Evolutionary conservation across 2,329 filamentous ascomycete genomes (phyloP).

Genomic region (Hypoxylon sp.): DNA sequence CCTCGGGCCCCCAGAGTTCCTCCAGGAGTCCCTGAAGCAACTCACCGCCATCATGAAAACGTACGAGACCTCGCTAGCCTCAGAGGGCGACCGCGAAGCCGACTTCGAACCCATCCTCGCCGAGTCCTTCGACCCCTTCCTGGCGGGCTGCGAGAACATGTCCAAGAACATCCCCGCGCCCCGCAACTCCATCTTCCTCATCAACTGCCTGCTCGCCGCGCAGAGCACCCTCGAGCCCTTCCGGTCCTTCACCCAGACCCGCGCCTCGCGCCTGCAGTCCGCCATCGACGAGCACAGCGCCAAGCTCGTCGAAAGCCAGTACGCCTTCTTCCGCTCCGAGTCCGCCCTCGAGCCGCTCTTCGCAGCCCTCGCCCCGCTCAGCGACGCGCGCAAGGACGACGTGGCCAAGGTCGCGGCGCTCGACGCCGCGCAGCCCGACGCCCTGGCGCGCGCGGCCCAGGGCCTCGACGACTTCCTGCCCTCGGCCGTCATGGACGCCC

Average conservation of each 20-base stretch:
- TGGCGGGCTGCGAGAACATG: constrained; percentile 79
- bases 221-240: constrained; percentile 68
- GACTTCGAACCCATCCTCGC: constrained; percentile 81
- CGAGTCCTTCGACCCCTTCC: constrained; percentile 87
- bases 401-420: constrained; percentile 67
- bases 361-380: constrained; percentile 61
- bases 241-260: constrained; percentile 69
- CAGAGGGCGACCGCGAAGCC: constrained; percentile 68
- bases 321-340: constrained; percentile 76
- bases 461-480: constrained; percentile 90
- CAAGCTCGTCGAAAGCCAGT: constrained; percentile 75
- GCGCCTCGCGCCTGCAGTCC: constrained; percentile 67
- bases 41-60: constrained; percentile 84
- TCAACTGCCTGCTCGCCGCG: constrained; percentile 77
- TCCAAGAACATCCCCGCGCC: constrained; percentile 70
- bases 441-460: constrained; percentile 77
- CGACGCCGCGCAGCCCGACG: constrained; percentile 68
- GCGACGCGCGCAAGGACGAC: constrained; percentile 56
- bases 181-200: constrained; percentile 74
- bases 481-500: constrained; percentile 91
- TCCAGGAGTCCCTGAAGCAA: constrained; percentile 83
- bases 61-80: constrained; percentile 83
- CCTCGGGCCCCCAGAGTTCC: constrained; percentile 81
- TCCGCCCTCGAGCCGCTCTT: constrained; percentile 80
- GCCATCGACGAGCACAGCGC: constrained; percentile 66